A percentile compares a stretch with the other conserved stretches of the same genome.
phyloP scores from a whole-genome alignment of 495 filamentous ascomycete species.

The Beverwykella pulmonaria region DNA sequence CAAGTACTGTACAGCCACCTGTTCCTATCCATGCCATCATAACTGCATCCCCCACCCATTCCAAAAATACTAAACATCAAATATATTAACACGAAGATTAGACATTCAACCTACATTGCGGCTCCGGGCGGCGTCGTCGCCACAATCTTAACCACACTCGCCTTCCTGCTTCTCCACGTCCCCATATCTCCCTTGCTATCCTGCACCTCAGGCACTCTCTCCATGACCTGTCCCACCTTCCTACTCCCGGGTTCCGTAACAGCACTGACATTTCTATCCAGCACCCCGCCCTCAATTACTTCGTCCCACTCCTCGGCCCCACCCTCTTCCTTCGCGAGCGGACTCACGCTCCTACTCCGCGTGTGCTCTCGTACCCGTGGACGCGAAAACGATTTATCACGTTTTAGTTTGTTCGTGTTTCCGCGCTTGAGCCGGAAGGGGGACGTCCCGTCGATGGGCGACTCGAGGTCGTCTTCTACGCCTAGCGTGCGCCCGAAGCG shows the following conservation, averaged over 20 bases:
- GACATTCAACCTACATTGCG: not conserved
- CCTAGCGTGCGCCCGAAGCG: not conserved
- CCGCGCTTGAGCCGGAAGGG: slow-evolving; percentile 22
- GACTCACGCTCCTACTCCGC: not conserved
- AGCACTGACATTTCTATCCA: not conserved
- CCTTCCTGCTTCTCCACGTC: no score
- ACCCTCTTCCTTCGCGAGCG: not conserved
- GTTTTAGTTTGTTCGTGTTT: slow-evolving; percentile 9
- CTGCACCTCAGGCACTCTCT: no score
- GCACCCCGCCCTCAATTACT: not conserved
- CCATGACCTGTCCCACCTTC: not conserved
- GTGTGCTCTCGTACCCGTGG: not conserved
- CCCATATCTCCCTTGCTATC: no score
- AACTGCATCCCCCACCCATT: not conserved
- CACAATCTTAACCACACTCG: no score
- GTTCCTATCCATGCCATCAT: not conserved
- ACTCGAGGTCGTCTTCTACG: slow-evolving; percentile 6
- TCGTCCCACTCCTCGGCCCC: not conserved
- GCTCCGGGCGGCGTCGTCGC: not conserved
- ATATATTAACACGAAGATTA: not conserved
- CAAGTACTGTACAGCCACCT: no score
- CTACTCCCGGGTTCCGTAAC: not conserved
- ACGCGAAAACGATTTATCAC: not conserved
- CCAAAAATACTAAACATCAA: not conserved
- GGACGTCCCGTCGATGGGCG: slow-evolving; percentile 15